Evolutionary conservation across 495 filamentous ascomycete genomes (phyloP).

Genomic region (Tuber calosporum): DNA sequence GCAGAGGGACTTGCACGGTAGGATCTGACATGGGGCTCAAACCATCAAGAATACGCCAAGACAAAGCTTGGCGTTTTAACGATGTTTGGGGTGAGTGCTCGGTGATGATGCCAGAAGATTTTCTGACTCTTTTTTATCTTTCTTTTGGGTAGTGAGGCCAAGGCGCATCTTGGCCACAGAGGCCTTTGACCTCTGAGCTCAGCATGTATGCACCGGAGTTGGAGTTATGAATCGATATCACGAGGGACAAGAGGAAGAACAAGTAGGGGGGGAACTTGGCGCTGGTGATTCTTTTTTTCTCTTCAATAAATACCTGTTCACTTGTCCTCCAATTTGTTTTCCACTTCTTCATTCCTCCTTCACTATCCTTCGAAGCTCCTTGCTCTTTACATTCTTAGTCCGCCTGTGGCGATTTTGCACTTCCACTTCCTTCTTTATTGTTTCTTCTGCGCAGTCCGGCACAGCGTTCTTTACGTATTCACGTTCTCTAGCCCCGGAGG

Average conservation of each 20-base stretch:
- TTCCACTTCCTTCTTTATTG: constrained; percentile 7
- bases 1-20: not conserved
- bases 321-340: constrained; percentile 3
- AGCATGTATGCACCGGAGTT: not conserved
- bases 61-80: constrained; percentile 1
- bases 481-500: constrained; percentile 19
- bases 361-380: not conserved
- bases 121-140: not conserved
- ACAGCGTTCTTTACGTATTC: constrained; percentile 17
- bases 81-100: not conserved
- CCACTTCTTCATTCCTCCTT: constrained; percentile 8
- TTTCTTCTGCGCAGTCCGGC: constrained; percentile 10
- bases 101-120: not conserved
- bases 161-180: not conserved
- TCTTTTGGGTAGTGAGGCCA: not conserved
- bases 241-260: not conserved
- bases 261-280: not conserved
- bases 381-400: not conserved
- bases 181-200: not conserved
- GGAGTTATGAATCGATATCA: not conserved
- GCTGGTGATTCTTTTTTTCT: not conserved
- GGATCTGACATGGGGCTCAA: constrained; percentile 2
- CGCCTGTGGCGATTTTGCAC: constrained; percentile 19
- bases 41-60: not conserved
- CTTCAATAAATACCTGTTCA: constrained; percentile 28